A percentile compares a stretch with the other conserved stretches of the same genome.
Evolutionary conservation across 192 early-diverging fungal genomes (phyloP).

Genomic region (Podochytrium sp.): DNA sequence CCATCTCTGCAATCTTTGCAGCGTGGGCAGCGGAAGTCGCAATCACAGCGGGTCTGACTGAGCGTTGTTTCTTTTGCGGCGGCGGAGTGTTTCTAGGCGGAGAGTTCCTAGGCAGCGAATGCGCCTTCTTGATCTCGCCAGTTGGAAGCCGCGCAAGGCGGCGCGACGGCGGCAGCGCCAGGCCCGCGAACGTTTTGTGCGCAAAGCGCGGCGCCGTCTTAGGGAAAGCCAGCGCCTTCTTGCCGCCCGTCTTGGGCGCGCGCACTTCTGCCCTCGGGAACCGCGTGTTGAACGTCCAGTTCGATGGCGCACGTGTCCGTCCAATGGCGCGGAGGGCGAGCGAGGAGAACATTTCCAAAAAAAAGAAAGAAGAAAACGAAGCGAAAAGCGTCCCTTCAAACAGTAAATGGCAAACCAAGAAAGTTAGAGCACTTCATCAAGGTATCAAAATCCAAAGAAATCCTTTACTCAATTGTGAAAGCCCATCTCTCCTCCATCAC

Average conservation of each 20-base stretch:
- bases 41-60: not conserved
- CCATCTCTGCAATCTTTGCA: not conserved
- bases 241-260: not conserved
- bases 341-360: not conserved
- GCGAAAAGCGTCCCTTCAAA: too few relatives aligned
- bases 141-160: slow-evolving; percentile 13
- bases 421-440: too few relatives aligned
- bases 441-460: too few relatives aligned
- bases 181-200: slow-evolving; percentile 4
- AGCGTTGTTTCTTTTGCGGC: not conserved
- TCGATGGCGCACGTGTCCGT: not conserved
- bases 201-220: not conserved
- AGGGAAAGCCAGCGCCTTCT: not conserved
- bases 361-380: not conserved
- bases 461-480: too few relatives aligned
- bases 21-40: not conserved
- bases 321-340: not conserved
- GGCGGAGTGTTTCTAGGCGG: not conserved
- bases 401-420: too few relatives aligned
- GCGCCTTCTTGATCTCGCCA: slow-evolving; percentile 12
- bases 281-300: slow-evolving; percentile 31
- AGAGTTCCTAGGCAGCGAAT: not conserved
- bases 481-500: too few relatives aligned
- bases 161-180: slow-evolving; percentile 22
- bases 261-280: not conserved